A percentile compares a stretch with the other conserved stretches of the same genome.
Conservation (phyloP, 1,139 yeast species). For the Yamadazyma conglobata region DNA sequence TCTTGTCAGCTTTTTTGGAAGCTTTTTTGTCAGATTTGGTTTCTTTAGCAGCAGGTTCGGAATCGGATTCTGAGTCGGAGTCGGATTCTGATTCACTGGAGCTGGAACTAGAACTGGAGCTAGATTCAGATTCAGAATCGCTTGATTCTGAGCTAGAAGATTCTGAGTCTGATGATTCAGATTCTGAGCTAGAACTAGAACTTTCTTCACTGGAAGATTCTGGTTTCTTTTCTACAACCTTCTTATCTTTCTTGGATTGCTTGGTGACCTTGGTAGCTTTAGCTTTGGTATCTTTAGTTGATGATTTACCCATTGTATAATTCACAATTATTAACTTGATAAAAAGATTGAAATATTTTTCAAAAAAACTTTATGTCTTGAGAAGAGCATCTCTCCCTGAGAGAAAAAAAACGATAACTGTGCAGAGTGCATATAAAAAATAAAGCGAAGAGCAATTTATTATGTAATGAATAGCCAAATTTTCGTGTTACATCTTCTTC, state of each 20-base stretch:
- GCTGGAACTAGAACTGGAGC: slow-evolving; percentile 11
- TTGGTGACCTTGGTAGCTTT: slow-evolving; percentile 23
- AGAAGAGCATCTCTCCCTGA: slow-evolving; percentile 15
- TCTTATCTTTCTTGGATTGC: slow-evolving; percentile 11
- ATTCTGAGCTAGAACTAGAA: slow-evolving; percentile 5
- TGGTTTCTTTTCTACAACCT: slow-evolving; percentile 8
- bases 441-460: too few relatives aligned
- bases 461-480: too few relatives aligned
- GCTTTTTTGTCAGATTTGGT: slow-evolving; percentile 18
- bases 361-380: slow-evolving; percentile 6
- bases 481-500: too few relatives aligned
- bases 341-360: slow-evolving; percentile 1
- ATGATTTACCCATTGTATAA: slow-evolving; percentile 11
- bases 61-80: slow-evolving; percentile 13
- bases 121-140: slow-evolving; percentile 2
- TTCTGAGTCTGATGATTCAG: slow-evolving; percentile 3
- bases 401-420: slow-evolving; percentile 8
- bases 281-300: slow-evolving; percentile 28
- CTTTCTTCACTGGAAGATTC: slow-evolving; percentile 5
- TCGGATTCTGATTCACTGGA: slow-evolving; percentile 14
- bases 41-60: slow-evolving; percentile 4
- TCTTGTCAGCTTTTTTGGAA: slow-evolving; percentile 15
- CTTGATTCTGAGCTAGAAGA: slow-evolving; percentile 4
- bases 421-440: too few relatives aligned
- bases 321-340: slow-evolving; percentile 2